These are phyloP conservation scores for Rhazya stricta DNA, from an alignment of 257 asterid species.

Conservation along the genomic window DNA sequence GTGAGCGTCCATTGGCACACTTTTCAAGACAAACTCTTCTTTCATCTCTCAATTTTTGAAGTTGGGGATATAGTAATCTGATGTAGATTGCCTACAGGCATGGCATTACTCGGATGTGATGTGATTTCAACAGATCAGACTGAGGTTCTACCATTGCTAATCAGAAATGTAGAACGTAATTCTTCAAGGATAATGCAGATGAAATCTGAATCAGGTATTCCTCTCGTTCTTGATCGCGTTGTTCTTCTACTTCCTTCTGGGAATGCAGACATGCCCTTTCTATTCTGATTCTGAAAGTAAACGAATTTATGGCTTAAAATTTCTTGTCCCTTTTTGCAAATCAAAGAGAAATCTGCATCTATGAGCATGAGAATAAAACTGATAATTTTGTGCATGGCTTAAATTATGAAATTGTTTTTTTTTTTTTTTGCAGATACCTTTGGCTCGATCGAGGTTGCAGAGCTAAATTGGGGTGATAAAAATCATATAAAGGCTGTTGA, in stretches of 20 bases:
- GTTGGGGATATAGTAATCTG: constrained; percentile 15
- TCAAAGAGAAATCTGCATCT: background rate
- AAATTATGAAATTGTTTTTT: background rate
- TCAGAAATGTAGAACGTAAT: constrained; percentile 81
- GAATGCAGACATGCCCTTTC: background rate
- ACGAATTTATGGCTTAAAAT: background rate
- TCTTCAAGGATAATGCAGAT: constrained; percentile 71
- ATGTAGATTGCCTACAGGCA: constrained; percentile 44
- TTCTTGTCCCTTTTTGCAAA: background rate
- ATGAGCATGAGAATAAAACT: background rate
- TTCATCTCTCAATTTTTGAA: background rate
- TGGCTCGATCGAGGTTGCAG: constrained; percentile 77
- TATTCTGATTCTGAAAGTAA: background rate
- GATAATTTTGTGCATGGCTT: background rate
- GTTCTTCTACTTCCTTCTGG: constrained; percentile 2
- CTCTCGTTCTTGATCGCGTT: background rate
- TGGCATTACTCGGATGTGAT: constrained; percentile 95
- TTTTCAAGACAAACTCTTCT: constrained; percentile 7
- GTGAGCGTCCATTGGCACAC: constrained; percentile 33
- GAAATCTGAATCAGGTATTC: constrained; percentile 50
- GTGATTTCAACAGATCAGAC: constrained; percentile 88
- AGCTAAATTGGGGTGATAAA: constrained; percentile 83
- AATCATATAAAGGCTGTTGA: constrained; percentile 74
- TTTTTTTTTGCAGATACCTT: constrained; percentile 53
- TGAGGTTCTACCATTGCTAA: constrained; percentile 89